Conservation (phyloP, 192 early-diverging fungal genomes). For the Allomyces macrogynus region DNA sequence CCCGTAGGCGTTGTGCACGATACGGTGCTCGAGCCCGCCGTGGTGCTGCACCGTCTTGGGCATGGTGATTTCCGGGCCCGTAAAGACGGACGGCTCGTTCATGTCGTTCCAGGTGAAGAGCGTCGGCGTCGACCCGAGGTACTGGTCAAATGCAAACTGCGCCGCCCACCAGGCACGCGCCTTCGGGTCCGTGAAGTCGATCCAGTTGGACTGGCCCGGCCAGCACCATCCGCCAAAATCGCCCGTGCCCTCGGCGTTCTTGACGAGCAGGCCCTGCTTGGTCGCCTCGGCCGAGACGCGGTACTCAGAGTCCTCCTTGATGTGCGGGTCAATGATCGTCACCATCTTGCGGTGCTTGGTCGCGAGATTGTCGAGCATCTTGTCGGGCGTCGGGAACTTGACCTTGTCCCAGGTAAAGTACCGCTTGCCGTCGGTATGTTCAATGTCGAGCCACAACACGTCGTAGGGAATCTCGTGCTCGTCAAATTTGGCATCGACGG, state of each 20-base stretch:
- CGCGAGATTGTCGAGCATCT: slow-evolving; percentile 61
- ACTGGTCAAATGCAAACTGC: slow-evolving; percentile 56
- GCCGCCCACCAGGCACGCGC: slow-evolving; percentile 61
- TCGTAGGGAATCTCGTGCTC: slow-evolving; percentile 84
- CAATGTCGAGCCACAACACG: slow-evolving; percentile 98
- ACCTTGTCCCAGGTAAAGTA: slow-evolving; percentile 92
- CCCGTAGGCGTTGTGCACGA: slow-evolving; percentile 87
- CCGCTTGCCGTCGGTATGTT: slow-evolving; percentile 93
- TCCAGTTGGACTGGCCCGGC: slow-evolving; percentile 82
- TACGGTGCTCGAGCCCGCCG: slow-evolving; percentile 78
- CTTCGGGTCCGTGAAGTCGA: slow-evolving; percentile 68
- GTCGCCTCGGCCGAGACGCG: slow-evolving; percentile 55
- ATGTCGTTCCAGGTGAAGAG: slow-evolving; percentile 98
- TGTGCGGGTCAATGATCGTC: slow-evolving; percentile 89
- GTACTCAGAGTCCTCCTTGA: slow-evolving; percentile 67
- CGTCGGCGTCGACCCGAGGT: slow-evolving; percentile 54
- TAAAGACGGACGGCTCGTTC: slow-evolving; percentile 84
- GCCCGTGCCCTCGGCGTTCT: slow-evolving; percentile 37
- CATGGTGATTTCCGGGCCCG: slow-evolving; percentile 90
- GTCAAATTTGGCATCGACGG: slow-evolving; percentile 75
- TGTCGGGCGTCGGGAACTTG: slow-evolving; percentile 72
- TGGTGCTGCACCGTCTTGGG: slow-evolving; percentile 80
- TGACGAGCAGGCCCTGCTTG: slow-evolving; percentile 53
- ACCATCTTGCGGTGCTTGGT: slow-evolving; percentile 69
- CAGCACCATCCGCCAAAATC: slow-evolving; percentile 97